phyloP scores from a whole-genome alignment of 2,329 filamentous ascomycete genomes.

The Colletotrichum navitas region DNA sequence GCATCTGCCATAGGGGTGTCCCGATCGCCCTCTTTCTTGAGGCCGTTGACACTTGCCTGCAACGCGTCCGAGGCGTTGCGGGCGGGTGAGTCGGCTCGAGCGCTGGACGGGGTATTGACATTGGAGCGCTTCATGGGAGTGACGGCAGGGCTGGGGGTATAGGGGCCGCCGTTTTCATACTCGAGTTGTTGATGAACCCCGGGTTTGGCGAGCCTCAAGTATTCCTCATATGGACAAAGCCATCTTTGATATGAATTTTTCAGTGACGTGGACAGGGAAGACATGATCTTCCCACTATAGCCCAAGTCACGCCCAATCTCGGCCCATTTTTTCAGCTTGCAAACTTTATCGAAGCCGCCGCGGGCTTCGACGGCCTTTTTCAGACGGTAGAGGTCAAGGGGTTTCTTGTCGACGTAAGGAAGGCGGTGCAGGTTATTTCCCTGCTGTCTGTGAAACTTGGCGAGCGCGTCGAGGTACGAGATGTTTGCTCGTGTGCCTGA shows the following conservation, averaged over 20 bases:
- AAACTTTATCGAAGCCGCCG: slow-evolving; percentile 95
- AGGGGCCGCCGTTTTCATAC: slow-evolving; percentile 90
- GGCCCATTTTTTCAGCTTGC: slow-evolving; percentile 98
- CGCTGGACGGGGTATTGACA: slow-evolving; percentile 69
- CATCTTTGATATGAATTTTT: slow-evolving; percentile 99
- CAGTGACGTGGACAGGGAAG: slow-evolving; percentile 93
- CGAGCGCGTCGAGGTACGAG: slow-evolving; percentile 93
- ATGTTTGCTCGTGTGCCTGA: slow-evolving; percentile 93
- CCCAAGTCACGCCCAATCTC: slow-evolving; percentile 97
- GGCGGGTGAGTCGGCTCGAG: slow-evolving; percentile 76
- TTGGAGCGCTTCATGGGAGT: slow-evolving; percentile 78
- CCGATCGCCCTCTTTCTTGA: slow-evolving; percentile 61
- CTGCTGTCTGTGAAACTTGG: slow-evolving; percentile 97
- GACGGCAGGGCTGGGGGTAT: slow-evolving; percentile 79
- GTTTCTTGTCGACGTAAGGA: slow-evolving; percentile 97
- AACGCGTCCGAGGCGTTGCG: slow-evolving; percentile 66
- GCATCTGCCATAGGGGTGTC: slow-evolving; percentile 64
- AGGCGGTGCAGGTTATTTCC: slow-evolving; percentile 94
- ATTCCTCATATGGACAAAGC: slow-evolving; percentile 97
- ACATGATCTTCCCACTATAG: slow-evolving; percentile 99
- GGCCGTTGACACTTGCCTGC: slow-evolving; percentile 61
- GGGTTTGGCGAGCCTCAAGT: slow-evolving; percentile 89
- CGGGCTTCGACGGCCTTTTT: slow-evolving; percentile 97
- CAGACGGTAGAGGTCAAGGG: slow-evolving; percentile 92
- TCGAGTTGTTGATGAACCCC: slow-evolving; percentile 97